Percentiles rank a stretch among this genome's conserved stretches.
Evolutionary conservation across 2,329 filamentous ascomycete genomes (phyloP).

Genomic region (Sporothrix inflata): DNA sequence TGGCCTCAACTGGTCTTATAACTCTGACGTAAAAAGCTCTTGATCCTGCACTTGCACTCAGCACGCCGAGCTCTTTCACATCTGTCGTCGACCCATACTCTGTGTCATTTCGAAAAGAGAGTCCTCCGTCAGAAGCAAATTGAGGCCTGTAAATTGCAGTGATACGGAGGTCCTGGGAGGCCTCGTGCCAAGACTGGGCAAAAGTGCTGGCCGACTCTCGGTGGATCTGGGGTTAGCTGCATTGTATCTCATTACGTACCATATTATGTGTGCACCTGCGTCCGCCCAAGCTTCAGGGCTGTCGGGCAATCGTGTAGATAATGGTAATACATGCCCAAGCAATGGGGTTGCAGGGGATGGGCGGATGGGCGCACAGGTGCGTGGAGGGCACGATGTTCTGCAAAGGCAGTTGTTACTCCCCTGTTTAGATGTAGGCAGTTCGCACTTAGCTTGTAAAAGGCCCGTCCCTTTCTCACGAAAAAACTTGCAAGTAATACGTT

Average conservation of each 20-base stretch:
- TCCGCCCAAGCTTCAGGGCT: neutral
- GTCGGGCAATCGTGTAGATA: neutral
- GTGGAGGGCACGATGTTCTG: neutral
- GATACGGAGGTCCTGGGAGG: slow-evolving; percentile 24
- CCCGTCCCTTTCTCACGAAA: neutral
- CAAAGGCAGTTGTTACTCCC: neutral
- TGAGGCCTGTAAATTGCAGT: slow-evolving; percentile 14
- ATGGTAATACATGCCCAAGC: neutral
- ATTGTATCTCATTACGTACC: slow-evolving; percentile 25
- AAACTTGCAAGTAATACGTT: neutral
- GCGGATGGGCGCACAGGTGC: neutral
- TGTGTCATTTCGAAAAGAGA: neutral
- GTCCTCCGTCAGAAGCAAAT: neutral
- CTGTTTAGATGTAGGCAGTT: neutral
- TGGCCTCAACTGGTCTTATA: neutral
- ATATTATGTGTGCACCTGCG: slow-evolving; percentile 9
- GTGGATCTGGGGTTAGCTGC: slow-evolving; percentile 23
- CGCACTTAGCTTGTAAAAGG: neutral
- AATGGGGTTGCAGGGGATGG: slow-evolving; percentile 9
- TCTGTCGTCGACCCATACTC: neutral
- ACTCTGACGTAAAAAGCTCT: neutral
- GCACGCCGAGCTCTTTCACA: neutral
- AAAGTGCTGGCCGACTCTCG: slow-evolving; percentile 18
- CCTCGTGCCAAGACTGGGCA: slow-evolving; percentile 30
- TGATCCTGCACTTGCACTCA: neutral